phyloP scores from a whole-genome alignment of 306 rosid genomes.

The Citrullus colocynthis region DNA sequence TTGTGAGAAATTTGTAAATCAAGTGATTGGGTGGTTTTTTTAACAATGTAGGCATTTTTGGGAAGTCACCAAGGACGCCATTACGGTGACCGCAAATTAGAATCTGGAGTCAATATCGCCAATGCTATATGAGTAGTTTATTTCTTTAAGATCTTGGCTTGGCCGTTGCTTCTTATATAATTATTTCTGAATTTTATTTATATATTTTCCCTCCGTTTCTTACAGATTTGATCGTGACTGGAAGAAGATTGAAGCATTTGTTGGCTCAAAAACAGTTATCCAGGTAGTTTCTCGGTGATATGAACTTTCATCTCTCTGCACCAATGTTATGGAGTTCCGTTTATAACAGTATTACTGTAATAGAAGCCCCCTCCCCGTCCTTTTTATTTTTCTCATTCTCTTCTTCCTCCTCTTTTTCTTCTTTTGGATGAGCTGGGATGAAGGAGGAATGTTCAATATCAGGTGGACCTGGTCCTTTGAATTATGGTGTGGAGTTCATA shows the following conservation, averaged over 20 bases:
- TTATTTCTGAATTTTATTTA: slow-evolving; percentile 6
- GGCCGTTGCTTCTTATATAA: background rate
- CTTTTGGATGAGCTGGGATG: background rate
- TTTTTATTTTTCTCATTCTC: no score
- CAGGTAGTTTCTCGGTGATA: slow-evolving; percentile 45
- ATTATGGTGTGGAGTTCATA: background rate
- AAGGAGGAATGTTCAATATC: background rate
- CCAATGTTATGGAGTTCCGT: background rate
- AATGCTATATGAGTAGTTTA: background rate
- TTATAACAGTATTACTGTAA: background rate
- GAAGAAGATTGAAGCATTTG: slow-evolving; percentile 97
- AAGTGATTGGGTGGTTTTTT: background rate
- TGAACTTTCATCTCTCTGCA: background rate
- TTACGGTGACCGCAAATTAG: background rate
- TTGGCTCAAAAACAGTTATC: slow-evolving; percentile 91
- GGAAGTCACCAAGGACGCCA: background rate
- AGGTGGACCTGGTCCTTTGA: background rate
- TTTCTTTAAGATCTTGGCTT: background rate
- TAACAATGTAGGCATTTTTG: background rate
- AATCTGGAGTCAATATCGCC: background rate
- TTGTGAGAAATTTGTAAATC: background rate
- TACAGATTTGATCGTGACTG: slow-evolving; percentile 93
- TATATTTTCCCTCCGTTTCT: background rate
- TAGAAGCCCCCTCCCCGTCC: background rate
- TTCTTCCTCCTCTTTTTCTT: background rate